Conservation (phyloP, 129 eudicot genomes). For the Flaveria brownii region DNA sequence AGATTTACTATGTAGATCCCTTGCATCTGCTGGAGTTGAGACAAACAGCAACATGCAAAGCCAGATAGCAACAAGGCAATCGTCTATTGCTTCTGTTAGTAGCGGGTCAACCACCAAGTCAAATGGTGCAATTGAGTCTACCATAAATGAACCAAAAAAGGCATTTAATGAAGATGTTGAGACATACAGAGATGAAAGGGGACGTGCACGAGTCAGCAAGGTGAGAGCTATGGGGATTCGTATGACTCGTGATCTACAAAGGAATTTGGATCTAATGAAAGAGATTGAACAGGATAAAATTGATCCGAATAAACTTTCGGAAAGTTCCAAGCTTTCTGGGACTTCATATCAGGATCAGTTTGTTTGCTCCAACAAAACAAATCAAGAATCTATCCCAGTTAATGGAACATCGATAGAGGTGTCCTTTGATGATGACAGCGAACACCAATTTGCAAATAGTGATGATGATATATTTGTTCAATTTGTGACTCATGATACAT, state of each 20-base stretch:
- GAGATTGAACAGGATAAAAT: constrained; percentile 58
- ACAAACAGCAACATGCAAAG: constrained; percentile 34
- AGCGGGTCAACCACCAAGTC: constrained; percentile 34
- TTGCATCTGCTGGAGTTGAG: constrained; percentile 73
- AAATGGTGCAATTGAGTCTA: constrained; percentile 36
- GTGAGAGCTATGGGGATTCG: constrained; percentile 88
- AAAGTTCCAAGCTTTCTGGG: constrained; percentile 6
- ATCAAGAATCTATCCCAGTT: constrained; percentile 36
- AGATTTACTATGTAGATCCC: constrained; percentile 45
- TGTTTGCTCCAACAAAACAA: constrained; percentile 17
- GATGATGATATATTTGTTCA: constrained; percentile 74
- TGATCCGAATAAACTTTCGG: constrained; percentile 4
- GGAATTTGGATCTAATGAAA: constrained; percentile 85
- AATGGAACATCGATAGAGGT: constrained; percentile 53
- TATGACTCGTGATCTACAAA: constrained; percentile 95
- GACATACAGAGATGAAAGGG: constrained; percentile 86
- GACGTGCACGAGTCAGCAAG: constrained; percentile 67
- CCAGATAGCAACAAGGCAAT: constrained; percentile 37
- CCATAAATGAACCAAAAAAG: constrained; percentile 41
- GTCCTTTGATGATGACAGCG: constrained; percentile 60
- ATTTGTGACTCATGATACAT: constrained; percentile 52
- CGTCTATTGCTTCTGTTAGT: constrained; percentile 30
- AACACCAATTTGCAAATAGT: constrained; percentile 38
- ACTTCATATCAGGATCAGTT: constrained; percentile 7
- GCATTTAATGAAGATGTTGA: constrained; percentile 60